Conservation (phyloP, 2,329 filamentous ascomycete species). For the Venturia carpophila region DNA sequence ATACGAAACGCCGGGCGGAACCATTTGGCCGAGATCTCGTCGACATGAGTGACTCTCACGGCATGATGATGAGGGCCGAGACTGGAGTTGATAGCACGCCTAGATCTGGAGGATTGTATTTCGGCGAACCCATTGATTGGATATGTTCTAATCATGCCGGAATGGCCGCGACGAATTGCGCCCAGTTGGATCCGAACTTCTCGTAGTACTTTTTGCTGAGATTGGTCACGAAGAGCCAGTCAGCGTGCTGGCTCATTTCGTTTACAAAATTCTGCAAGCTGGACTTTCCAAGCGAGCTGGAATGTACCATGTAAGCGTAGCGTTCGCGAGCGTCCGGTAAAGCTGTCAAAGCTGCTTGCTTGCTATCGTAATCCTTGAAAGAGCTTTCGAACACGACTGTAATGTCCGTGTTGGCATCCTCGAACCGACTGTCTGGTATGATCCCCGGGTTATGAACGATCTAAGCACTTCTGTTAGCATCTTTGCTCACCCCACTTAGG, state of each 20-base stretch:
- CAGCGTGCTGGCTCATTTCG: background rate
- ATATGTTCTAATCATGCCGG: constrained; percentile 1
- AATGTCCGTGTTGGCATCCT: constrained; percentile 12
- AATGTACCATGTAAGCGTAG: constrained; percentile 9
- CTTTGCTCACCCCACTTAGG: background rate
- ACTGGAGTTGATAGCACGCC: background rate
- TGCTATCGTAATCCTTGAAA: background rate
- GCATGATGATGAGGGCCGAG: background rate
- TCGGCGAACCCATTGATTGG: background rate
- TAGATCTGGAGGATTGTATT: background rate
- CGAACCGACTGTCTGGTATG: background rate
- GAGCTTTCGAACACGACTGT: constrained; percentile 12
- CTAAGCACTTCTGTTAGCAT: background rate
- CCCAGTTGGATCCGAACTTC: background rate
- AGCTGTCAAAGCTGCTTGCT: background rate
- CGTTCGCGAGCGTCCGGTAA: background rate
- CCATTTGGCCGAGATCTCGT: background rate
- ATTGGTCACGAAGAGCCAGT: constrained; percentile 11
- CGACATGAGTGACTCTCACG: background rate
- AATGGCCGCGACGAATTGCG: constrained; percentile 3
- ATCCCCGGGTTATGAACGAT: constrained; percentile 10
- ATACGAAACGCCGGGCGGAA: background rate
- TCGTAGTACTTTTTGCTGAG: constrained; percentile 6
- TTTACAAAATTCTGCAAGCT: constrained; percentile 8
- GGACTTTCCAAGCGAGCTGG: background rate